Conservation (phyloP, 352 stramenopile genomes). For the Pseudoperonospora humuli region DNA sequence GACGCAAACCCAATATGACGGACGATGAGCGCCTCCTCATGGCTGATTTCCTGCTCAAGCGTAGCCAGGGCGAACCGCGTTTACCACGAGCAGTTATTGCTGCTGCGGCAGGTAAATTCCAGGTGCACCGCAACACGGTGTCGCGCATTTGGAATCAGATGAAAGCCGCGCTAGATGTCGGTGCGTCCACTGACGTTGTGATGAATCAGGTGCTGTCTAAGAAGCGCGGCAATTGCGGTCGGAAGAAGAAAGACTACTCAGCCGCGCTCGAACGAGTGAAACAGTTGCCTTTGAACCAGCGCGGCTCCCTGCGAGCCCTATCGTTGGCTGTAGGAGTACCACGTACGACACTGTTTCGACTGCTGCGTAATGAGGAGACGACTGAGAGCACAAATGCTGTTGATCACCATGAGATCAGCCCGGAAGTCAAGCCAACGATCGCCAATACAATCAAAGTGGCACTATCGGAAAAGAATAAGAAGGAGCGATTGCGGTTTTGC, state of each 20-base stretch:
- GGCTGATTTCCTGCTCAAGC: constrained; percentile 32
- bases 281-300: constrained; percentile 29
- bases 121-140: constrained; percentile 38
- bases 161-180: constrained; percentile 20
- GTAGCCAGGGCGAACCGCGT: constrained; percentile 20
- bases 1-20: constrained; percentile 30
- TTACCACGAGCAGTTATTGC: constrained; percentile 28
- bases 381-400: not conserved
- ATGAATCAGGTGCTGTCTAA: constrained; percentile 31
- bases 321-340: constrained; percentile 31
- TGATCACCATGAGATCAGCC: constrained; percentile 5
- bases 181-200: constrained; percentile 15
- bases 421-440: constrained; percentile 13
- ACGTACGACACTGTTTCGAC: constrained; percentile 30
- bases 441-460: constrained; percentile 25
- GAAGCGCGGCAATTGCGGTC: constrained; percentile 33
- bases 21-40: constrained; percentile 30
- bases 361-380: constrained; percentile 24
- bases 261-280: constrained; percentile 27
- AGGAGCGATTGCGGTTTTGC: constrained; percentile 29
- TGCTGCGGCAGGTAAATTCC: constrained; percentile 26
- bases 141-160: constrained; percentile 37
- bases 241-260: constrained; percentile 39
- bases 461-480: constrained; percentile 34
- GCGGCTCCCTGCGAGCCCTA: constrained; percentile 26